Conservation (phyloP, 176 grass and related monocot species). For the Melocanna baccifera region DNA sequence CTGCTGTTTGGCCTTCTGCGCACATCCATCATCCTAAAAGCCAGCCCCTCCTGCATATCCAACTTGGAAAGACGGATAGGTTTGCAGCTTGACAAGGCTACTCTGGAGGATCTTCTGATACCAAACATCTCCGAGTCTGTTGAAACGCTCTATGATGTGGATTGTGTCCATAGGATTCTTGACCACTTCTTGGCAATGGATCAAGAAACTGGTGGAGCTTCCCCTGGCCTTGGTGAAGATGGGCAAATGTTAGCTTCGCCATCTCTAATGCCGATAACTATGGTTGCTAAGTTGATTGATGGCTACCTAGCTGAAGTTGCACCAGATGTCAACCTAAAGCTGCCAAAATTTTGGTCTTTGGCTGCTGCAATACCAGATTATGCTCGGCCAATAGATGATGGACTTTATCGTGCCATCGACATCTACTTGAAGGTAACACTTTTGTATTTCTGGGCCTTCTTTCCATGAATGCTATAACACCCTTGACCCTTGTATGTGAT, state of each 20-base stretch:
- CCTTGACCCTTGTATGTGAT: not conserved
- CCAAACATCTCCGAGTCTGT: constrained; percentile 60
- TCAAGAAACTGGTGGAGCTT: constrained; percentile 56
- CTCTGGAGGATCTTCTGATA: constrained; percentile 81
- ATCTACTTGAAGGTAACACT: constrained; percentile 76
- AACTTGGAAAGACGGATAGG: constrained; percentile 91
- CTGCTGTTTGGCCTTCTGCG: constrained; percentile 77
- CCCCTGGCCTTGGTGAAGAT: constrained; percentile 58
- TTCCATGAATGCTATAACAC: not conserved
- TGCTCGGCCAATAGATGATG: constrained; percentile 69
- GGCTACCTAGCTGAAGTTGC: constrained; percentile 90
- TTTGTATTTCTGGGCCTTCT: not conserved
- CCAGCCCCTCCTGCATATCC: constrained; percentile 48
- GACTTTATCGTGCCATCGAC: constrained; percentile 83
- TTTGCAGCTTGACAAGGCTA: constrained; percentile 78
- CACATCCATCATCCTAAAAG: constrained; percentile 73
- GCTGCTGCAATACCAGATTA: constrained; percentile 77
- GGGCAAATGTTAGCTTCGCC: constrained; percentile 60
- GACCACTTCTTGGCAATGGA: constrained; percentile 74
- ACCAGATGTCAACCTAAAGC: constrained; percentile 67
- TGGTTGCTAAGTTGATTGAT: constrained; percentile 75
- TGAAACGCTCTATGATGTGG: constrained; percentile 82
- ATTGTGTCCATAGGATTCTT: constrained; percentile 67
- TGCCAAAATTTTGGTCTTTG: constrained; percentile 56
- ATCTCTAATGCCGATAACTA: constrained; percentile 46